Conservation (phyloP, 768 basidiomycete genomes). For the Tylopilus subfusipes region DNA sequence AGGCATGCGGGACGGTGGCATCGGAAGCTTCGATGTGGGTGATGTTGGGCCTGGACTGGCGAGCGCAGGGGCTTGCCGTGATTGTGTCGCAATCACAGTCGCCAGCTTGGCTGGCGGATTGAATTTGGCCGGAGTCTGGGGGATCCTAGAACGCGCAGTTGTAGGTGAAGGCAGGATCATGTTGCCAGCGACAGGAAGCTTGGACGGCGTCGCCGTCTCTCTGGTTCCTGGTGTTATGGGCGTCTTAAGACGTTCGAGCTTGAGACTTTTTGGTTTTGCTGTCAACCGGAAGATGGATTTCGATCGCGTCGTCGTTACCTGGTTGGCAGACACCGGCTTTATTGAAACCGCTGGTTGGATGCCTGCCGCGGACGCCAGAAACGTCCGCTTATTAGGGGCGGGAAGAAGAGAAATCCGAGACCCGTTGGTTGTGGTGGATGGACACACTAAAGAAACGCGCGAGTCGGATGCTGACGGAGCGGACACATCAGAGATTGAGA, state of each 20-base stretch:
- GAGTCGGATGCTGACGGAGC: conserved; percentile 18
- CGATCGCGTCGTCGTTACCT: conserved; percentile 8
- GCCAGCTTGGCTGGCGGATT: conserved; percentile 30
- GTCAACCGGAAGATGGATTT: conserved; percentile 32
- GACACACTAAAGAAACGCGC: conserved; percentile 11
- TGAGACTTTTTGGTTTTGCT: conserved; percentile 24
- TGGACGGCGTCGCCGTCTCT: conserved; percentile 6
- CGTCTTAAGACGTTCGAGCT: conserved; percentile 18
- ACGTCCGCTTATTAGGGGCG: conserved; percentile 25
- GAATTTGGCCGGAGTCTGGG: conserved; percentile 24
- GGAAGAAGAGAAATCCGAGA: conserved; percentile 27
- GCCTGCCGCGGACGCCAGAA: conserved; percentile 23
- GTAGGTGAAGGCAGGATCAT: conserved; percentile 5
- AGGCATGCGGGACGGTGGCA: conserved; percentile 13
- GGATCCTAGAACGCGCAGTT: conserved; percentile 15
- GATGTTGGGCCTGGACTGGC: not conserved
- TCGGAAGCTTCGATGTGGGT: conserved; percentile 21
- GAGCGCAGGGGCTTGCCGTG: conserved; percentile 8
- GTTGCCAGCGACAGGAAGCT: conserved; percentile 10
- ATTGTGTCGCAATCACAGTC: conserved; percentile 26
- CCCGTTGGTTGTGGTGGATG: not conserved
- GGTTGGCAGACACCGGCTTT: not conserved
- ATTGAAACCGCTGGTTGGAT: conserved; percentile 15
- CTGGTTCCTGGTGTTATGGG: conserved; percentile 5
- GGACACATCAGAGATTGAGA: conserved; percentile 17